These are phyloP conservation scores for Penicillium glabrum DNA, from an alignment of 2,329 filamentous ascomycete genomes.

Conservation along the genomic window DNA sequence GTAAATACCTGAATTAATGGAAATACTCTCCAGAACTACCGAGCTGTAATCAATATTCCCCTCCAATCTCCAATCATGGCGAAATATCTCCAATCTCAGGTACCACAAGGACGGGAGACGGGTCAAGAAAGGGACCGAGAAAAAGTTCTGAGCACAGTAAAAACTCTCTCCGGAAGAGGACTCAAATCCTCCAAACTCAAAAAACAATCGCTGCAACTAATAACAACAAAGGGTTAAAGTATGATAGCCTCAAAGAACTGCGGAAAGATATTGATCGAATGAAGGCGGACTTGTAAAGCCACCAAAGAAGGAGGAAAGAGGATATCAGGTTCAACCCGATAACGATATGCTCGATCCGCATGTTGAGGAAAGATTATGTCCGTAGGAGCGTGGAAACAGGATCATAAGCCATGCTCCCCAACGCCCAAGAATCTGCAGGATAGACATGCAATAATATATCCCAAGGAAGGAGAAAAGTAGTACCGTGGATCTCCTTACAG, in stretches of 20 bases:
- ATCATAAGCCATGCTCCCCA: conserved; percentile 6
- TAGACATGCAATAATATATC: conserved; percentile 29
- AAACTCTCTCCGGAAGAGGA: conserved; percentile 16
- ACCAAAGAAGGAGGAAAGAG: conserved; percentile 6
- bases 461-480: conserved; percentile 17
- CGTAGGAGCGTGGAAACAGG: conserved; percentile 11
- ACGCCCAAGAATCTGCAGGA: conserved; percentile 20
- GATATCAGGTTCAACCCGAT: conserved; percentile 16
- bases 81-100: background rate
- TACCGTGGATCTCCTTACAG: conserved; percentile 33
- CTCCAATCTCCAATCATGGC: conserved; percentile 2
- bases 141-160: conserved; percentile 12
- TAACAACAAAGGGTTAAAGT: conserved; percentile 21
- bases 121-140: conserved; percentile 4
- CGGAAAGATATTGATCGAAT: conserved; percentile 11
- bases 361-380: conserved; percentile 23
- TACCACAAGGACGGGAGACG: background rate
- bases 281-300: conserved; percentile 6
- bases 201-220: conserved; percentile 24
- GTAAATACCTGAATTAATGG: conserved; percentile 25
- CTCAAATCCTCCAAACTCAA: conserved; percentile 16
- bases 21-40: conserved; percentile 21
- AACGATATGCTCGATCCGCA: conserved; percentile 25
- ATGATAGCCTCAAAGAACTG: conserved; percentile 17
- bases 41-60: conserved; percentile 20